Percentiles rank a stretch among this genome's conserved stretches.
Evolutionary conservation across 1,284 basidiomycete species (phyloP).

Genomic region (Ceratobasidium sp.): DNA sequence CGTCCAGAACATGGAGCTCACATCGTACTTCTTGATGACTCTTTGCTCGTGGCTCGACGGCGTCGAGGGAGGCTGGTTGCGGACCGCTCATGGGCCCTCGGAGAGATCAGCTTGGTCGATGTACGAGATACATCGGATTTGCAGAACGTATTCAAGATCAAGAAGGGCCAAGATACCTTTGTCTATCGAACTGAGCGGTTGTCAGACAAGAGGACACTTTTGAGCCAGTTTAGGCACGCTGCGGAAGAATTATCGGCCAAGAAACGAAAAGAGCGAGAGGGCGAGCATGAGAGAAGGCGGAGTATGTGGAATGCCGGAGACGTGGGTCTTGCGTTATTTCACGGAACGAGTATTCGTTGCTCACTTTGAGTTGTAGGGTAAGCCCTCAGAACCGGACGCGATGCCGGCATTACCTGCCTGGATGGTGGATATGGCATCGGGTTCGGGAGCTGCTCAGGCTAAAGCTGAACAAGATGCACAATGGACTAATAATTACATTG

Average conservation of each 20-base stretch:
- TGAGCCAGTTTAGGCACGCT: constrained; percentile 87
- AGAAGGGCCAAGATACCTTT: constrained; percentile 90
- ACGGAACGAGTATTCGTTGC: neutral
- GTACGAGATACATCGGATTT: constrained; percentile 94
- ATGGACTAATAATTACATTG: constrained; percentile 90
- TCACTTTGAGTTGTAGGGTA: constrained; percentile 31
- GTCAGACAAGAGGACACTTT: constrained; percentile 85
- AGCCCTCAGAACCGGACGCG: constrained; percentile 40
- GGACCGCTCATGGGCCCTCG: constrained; percentile 89
- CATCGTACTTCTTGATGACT: constrained; percentile 91
- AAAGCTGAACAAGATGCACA: constrained; percentile 78
- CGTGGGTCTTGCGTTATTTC: constrained; percentile 53
- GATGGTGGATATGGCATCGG: constrained; percentile 71
- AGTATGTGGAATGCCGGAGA: constrained; percentile 73
- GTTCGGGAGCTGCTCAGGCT: constrained; percentile 66
- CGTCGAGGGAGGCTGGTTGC: constrained; percentile 75
- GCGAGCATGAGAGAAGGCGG: constrained; percentile 86
- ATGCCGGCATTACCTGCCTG: constrained; percentile 68
- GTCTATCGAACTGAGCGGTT: constrained; percentile 87
- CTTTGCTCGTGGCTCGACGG: constrained; percentile 83
- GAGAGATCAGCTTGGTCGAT: constrained; percentile 92
- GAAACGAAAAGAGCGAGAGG: constrained; percentile 89
- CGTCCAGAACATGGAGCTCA: constrained; percentile 87
- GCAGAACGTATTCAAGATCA: constrained; percentile 95
- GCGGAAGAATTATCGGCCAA: constrained; percentile 90